phyloP scores from a whole-genome alignment of 2,329 filamentous ascomycete genomes.

The Chalaropsis ovoidea region DNA sequence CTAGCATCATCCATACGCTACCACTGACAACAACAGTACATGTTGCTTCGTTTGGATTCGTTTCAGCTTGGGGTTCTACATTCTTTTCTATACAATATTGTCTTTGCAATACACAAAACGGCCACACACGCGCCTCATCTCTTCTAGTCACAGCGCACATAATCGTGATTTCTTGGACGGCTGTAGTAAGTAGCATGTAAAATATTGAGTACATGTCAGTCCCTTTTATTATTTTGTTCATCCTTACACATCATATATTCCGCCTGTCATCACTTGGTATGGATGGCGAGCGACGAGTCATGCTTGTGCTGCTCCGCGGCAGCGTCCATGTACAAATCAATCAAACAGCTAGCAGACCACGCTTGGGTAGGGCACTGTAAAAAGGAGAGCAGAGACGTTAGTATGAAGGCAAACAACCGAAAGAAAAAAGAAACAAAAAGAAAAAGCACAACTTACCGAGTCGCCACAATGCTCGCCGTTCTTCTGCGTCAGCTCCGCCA shows the following conservation, averaged over 20 bases:
- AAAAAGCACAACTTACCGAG: constrained; percentile 53
- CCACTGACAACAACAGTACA: not conserved
- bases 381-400: not conserved
- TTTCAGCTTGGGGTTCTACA: not conserved
- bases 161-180: no score
- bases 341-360: constrained; percentile 89
- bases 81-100: not conserved
- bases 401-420: constrained; percentile 10
- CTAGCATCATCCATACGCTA: not conserved
- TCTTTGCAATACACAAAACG: constrained; percentile 4
- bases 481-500: constrained; percentile 90
- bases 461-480: constrained; percentile 73
- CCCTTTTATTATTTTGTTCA: not conserved
- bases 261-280: constrained; percentile 10
- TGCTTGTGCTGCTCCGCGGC: constrained; percentile 40
- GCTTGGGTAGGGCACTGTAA: constrained; percentile 79
- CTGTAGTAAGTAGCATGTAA: no score
- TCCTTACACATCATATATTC: not conserved
- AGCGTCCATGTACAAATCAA: constrained; percentile 94
- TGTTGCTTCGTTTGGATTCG: not conserved
- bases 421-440: constrained; percentile 29
- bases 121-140: not conserved
- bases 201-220: not conserved
- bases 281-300: constrained; percentile 6
- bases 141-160: no score